Conservation (phyloP, 345 rosid genomes). For the Citrus maxima region DNA sequence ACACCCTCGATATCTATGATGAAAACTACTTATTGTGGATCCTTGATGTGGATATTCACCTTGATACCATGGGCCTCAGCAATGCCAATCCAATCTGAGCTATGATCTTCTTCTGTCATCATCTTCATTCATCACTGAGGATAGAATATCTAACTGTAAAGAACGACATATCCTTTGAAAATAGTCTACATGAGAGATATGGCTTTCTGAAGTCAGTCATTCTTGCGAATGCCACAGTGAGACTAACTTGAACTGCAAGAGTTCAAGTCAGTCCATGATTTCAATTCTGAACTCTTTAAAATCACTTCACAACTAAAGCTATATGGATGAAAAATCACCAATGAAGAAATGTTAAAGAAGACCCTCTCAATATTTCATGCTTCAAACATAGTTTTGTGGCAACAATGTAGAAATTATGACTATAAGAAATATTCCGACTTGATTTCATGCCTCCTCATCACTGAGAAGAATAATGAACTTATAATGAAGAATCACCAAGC, state of each 20-base stretch:
- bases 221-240: no score
- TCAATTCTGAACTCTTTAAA: no score
- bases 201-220: not conserved
- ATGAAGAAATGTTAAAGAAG: not conserved
- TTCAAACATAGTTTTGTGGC: not conserved
- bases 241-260: no score
- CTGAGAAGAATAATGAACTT: not conserved
- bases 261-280: no score
- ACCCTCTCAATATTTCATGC: not conserved
- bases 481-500: not conserved
- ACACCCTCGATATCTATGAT: not conserved
- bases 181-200: not conserved
- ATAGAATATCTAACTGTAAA: not conserved
- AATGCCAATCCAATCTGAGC: not conserved
- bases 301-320: not conserved
- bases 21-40: not conserved
- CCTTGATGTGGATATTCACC: not conserved
- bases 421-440: not conserved
- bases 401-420: not conserved
- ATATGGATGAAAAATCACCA: no score
- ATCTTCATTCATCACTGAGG: not conserved
- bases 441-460: not conserved
- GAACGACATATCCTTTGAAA: not conserved
- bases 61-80: not conserved
- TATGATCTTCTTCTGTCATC: not conserved